phyloP scores from a whole-genome alignment of 2,329 filamentous ascomycete species.

The Juglanconis sp. region DNA sequence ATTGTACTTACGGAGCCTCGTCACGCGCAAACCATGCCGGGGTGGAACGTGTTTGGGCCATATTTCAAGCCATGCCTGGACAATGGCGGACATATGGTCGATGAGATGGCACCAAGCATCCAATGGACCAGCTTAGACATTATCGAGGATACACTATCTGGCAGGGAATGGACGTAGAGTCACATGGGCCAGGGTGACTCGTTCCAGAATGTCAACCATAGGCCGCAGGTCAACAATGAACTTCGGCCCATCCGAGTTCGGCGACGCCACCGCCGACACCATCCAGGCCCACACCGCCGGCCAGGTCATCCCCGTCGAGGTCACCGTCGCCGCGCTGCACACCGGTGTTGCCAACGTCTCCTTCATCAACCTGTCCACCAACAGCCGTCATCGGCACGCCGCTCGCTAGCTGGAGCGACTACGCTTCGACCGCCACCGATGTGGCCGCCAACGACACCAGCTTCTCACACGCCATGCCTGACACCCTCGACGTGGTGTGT shows the following conservation, averaged over 20 bases:
- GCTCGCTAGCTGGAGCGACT: constrained; percentile 45
- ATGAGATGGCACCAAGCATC: no score
- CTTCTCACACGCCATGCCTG: constrained; percentile 52
- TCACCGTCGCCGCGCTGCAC: constrained; percentile 51
- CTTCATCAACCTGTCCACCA: constrained; percentile 46
- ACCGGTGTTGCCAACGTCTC: constrained; percentile 53
- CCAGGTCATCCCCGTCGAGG: constrained; percentile 39
- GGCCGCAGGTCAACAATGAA: no score
- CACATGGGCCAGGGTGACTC: no score
- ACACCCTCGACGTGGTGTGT: constrained; percentile 41
- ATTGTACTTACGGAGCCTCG: no score
- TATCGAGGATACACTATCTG: no score
- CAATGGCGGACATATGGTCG: no score
- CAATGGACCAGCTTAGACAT: no score
- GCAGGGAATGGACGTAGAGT: no score
- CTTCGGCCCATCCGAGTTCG: constrained; percentile 33
- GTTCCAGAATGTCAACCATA: no score
- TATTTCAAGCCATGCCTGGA: no score
- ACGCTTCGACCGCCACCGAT: constrained; percentile 43
- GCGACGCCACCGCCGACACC: constrained; percentile 48
- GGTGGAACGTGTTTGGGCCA: no score
- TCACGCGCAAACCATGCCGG: no score
- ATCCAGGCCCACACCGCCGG: constrained; percentile 50
- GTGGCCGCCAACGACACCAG: constrained; percentile 42
- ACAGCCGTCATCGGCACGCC: constrained; percentile 44